These are phyloP conservation scores for Krasilnikovozyma curviuscula DNA, from an alignment of 768 basidiomycete genomes.

Conservation along the genomic window DNA sequence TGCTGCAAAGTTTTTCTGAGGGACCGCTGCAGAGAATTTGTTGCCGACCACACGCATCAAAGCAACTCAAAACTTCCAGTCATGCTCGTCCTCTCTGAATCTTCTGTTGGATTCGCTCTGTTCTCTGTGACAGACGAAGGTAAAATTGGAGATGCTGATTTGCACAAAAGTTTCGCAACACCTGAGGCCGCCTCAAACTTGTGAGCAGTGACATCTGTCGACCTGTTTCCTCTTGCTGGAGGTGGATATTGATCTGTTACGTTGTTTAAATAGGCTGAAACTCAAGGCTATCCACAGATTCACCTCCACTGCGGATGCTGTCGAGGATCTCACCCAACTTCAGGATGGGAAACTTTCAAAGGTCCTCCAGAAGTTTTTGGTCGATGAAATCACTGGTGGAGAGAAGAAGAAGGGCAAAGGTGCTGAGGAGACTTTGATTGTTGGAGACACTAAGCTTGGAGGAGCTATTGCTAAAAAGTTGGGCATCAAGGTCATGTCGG, in stretches of 20 bases:
- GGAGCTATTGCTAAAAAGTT: slow-evolving; percentile 83
- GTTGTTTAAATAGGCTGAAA: slow-evolving; percentile 46
- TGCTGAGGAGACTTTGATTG: slow-evolving; percentile 48
- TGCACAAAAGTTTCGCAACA: slow-evolving; percentile 82
- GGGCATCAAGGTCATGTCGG: slow-evolving; percentile 58
- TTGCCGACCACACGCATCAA: too few species aligned
- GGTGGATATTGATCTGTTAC: background rate
- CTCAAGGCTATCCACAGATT: slow-evolving; percentile 91
- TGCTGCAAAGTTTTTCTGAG: too few species aligned
- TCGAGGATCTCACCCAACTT: slow-evolving; percentile 85
- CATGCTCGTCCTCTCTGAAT: slow-evolving; percentile 92
- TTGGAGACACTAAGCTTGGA: slow-evolving; percentile 83
- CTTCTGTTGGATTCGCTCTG: slow-evolving; percentile 17
- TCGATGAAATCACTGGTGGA: slow-evolving; percentile 29
- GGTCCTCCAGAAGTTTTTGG: slow-evolving; percentile 79
- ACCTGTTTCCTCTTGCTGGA: slow-evolving; percentile 2
- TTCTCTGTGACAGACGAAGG: slow-evolving; percentile 32
- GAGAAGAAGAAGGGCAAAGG: slow-evolving; percentile 58
- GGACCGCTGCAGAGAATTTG: too few species aligned
- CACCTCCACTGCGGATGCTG: slow-evolving; percentile 84
- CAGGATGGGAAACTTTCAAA: slow-evolving; percentile 86
- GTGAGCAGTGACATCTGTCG: slow-evolving; percentile 39
- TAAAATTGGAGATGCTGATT: slow-evolving; percentile 64
- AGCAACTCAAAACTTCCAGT: slow-evolving; percentile 1
- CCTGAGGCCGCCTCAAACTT: slow-evolving; percentile 80